Conservation (phyloP, 2,329 filamentous ascomycete species). For the Teratosphaeria pseudoeucalypti region DNA sequence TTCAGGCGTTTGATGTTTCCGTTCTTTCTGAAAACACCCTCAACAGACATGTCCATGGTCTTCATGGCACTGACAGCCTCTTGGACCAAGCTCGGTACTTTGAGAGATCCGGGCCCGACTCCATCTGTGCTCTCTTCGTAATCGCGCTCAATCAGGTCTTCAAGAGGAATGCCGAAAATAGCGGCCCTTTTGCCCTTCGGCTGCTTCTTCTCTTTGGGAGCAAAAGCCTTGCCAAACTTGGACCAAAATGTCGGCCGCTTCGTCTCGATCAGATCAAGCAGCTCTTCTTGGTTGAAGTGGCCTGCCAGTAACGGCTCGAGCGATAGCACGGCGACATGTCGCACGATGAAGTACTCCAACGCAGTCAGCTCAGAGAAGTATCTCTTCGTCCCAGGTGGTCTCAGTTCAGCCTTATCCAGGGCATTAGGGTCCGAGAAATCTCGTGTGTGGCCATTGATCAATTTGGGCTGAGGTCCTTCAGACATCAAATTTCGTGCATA, state of each 20-base stretch:
- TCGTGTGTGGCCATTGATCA: slow-evolving; percentile 60
- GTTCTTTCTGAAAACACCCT: slow-evolving; percentile 98
- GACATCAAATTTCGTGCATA: slow-evolving; percentile 60
- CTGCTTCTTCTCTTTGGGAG: slow-evolving; percentile 47
- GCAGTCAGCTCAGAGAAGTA: slow-evolving; percentile 96
- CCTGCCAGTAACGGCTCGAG: slow-evolving; percentile 88
- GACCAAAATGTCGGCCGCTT: slow-evolving; percentile 95
- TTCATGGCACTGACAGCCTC: slow-evolving; percentile 79
- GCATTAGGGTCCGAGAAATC: slow-evolving; percentile 43
- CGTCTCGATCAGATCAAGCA: slow-evolving; percentile 85
- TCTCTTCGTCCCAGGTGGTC: slow-evolving; percentile 54
- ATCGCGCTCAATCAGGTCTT: slow-evolving; percentile 81
- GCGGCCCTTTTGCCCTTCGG: slow-evolving; percentile 82
- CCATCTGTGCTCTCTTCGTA: slow-evolving; percentile 97
- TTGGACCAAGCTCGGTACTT: slow-evolving; percentile 2
- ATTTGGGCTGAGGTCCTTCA: slow-evolving; percentile 56
- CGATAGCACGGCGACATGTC: slow-evolving; percentile 85
- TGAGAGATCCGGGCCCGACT: slow-evolving; percentile 51
- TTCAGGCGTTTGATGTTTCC: slow-evolving; percentile 93
- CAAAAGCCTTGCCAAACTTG: slow-evolving; percentile 89
- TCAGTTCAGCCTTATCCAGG: slow-evolving; percentile 30
- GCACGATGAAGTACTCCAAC: slow-evolving; percentile 93
- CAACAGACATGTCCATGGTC: slow-evolving; percentile 97
- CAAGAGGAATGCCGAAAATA: slow-evolving; percentile 81
- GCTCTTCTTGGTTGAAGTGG: slow-evolving; percentile 86